These are phyloP conservation scores for Saccharomyces cerevisiae DNA, from an alignment of 805 yeast species.

Conservation along the genomic window DNA sequence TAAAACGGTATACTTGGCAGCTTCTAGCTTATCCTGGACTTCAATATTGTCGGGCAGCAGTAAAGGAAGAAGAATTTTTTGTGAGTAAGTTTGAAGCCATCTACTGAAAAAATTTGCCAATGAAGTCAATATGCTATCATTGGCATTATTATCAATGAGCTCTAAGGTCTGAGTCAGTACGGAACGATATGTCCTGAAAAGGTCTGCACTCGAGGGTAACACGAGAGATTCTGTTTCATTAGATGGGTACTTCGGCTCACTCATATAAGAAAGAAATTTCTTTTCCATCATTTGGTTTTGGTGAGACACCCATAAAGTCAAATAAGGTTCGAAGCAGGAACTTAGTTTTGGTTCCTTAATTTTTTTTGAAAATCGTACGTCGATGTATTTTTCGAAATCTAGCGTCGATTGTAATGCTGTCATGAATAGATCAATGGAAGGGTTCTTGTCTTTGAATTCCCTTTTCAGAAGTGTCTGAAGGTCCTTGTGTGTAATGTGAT, in stretches of 20 bases:
- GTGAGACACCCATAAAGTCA: conserved; percentile 76
- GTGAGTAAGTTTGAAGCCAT: conserved; percentile 54
- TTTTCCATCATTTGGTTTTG: conserved; percentile 60
- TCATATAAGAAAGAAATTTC: conserved; percentile 57
- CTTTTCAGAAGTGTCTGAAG: conserved; percentile 45
- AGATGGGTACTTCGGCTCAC: conserved; percentile 46
- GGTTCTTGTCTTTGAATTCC: conserved; percentile 33
- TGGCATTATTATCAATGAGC: conserved; percentile 32
- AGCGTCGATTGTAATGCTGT: conserved; percentile 65
- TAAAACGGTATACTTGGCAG: conserved; percentile 57
- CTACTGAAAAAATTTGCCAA: conserved; percentile 54
- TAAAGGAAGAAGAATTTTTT: conserved; percentile 41
- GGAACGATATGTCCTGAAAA: conserved; percentile 71
- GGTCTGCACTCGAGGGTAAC: conserved; percentile 77
- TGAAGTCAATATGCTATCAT: conserved; percentile 29
- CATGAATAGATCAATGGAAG: conserved; percentile 58
- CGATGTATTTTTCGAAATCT: conserved; percentile 73
- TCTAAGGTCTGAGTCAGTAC: conserved; percentile 61
- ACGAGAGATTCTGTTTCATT: conserved; percentile 53
- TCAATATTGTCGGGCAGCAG: conserved; percentile 37
- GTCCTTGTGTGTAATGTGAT: conserved; percentile 62
- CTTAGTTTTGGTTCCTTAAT: conserved; percentile 41
- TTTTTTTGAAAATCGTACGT: conserved; percentile 48
- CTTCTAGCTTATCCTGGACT: conserved; percentile 43
- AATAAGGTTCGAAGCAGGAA: conserved; percentile 73